Evolutionary conservation across 148 eudicot genomes (phyloP).

Genomic region (Gaultheria prostrata): DNA sequence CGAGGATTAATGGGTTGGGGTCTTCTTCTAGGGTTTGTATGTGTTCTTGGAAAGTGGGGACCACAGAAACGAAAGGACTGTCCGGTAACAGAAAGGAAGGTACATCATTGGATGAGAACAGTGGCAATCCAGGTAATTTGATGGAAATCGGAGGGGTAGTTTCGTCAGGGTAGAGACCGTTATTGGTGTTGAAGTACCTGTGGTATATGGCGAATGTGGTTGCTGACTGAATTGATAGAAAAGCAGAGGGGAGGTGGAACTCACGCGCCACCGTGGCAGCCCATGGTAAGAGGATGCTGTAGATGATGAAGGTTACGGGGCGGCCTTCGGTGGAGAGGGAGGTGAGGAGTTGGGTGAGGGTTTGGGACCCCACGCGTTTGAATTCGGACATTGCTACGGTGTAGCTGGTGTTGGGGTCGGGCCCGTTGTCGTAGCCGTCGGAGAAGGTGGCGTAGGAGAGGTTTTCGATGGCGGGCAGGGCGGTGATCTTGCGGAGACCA

Average conservation of each 20-base stretch:
- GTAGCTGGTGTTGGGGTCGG: too few relatives aligned
- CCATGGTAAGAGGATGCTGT: constrained; percentile 46
- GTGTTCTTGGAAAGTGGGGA: constrained; percentile 34
- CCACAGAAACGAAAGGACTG: constrained; percentile 26
- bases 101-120: constrained; percentile 35
- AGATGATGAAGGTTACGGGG: constrained; percentile 42
- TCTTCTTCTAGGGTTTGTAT: constrained; percentile 33
- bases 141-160: constrained; percentile 29
- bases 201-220: constrained; percentile 47
- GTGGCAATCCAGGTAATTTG: constrained; percentile 46
- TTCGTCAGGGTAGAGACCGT: constrained; percentile 20
- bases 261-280: constrained; percentile 25
- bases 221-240: constrained; percentile 62
- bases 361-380: constrained; percentile 24
- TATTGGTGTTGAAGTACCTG: constrained; percentile 40
- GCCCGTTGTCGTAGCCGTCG: constrained; percentile 36
- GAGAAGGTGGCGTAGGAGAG: constrained; percentile 31
- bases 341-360: not conserved
- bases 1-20: constrained; percentile 40
- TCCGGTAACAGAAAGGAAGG: constrained; percentile 48
- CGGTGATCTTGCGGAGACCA: constrained; percentile 12
- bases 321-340: constrained; percentile 25
- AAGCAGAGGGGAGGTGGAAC: constrained; percentile 40
- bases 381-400: constrained; percentile 18
- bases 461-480: constrained; percentile 24